Conservation (phyloP, 441 rosid species). For the Euphorbia schlechtendalii region DNA sequence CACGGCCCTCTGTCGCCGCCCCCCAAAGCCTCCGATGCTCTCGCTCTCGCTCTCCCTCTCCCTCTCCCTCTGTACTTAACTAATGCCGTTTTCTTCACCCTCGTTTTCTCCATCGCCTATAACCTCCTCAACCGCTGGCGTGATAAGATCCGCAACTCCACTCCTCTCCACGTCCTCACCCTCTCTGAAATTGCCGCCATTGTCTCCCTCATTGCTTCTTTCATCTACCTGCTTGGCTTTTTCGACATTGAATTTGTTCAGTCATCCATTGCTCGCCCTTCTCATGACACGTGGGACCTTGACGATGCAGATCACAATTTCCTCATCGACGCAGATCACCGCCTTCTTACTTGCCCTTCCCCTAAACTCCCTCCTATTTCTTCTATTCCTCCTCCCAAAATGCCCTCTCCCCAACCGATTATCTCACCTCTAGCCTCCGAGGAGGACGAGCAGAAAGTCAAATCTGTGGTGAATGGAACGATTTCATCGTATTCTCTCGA, state of each 20-base stretch:
- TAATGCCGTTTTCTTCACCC: slow-evolving; percentile 74
- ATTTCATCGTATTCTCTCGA: slow-evolving; percentile 65
- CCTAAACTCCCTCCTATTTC: slow-evolving; percentile 14
- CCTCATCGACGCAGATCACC: slow-evolving; percentile 19
- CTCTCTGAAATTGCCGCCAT: slow-evolving; percentile 64
- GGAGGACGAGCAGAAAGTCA: slow-evolving; percentile 69
- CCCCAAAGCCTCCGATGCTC: slow-evolving; percentile 71
- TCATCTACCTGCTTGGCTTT: slow-evolving; percentile 73
- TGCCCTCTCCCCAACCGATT: slow-evolving; percentile 19
- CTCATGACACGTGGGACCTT: slow-evolving; percentile 60
- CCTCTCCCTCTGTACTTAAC: slow-evolving; percentile 70
- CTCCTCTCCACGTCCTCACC: slow-evolving; percentile 74
- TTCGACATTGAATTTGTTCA: slow-evolving; percentile 84
- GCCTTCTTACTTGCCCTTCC: slow-evolving; percentile 16
- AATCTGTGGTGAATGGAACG: slow-evolving; percentile 45
- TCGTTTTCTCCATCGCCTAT: slow-evolving; percentile 76
- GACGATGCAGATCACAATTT: slow-evolving; percentile 26
- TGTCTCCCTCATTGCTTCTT: slow-evolving; percentile 60
- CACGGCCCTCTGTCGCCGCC: slow-evolving; percentile 18
- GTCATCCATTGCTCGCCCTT: slow-evolving; percentile 60
- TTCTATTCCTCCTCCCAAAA: slow-evolving; percentile 20
- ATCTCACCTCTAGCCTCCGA: slow-evolving; percentile 27
- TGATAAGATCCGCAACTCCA: slow-evolving; percentile 70
- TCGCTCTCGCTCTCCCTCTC: slow-evolving; percentile 68
- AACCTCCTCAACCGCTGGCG: slow-evolving; percentile 79